Conservation (phyloP, 1,284 basidiomycete species). For the Hymenochaete sp. region DNA sequence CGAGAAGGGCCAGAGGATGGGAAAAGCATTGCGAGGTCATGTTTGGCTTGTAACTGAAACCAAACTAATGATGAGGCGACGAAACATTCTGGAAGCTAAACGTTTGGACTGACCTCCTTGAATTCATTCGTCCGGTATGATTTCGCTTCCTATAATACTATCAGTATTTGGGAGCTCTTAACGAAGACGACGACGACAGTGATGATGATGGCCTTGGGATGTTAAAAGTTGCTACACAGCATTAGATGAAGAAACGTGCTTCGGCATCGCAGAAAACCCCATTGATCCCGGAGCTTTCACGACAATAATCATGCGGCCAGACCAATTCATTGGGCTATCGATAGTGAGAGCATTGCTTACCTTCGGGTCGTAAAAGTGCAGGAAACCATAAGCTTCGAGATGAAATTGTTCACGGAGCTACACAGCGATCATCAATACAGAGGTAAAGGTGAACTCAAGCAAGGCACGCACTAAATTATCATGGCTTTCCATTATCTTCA, state of each 20-base stretch:
- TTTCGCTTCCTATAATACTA: constrained; percentile 5
- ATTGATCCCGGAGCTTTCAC: too few species aligned
- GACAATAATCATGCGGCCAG: constrained; percentile 4
- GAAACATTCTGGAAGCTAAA: constrained; percentile 1
- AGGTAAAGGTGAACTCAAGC: background rate
- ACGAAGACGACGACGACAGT: too few species aligned
- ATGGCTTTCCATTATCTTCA: constrained; percentile 55
- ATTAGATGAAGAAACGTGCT: too few species aligned
- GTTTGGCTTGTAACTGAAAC: constrained; percentile 51
- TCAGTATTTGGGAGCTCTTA: constrained; percentile 37
- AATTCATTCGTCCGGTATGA: constrained; percentile 3
- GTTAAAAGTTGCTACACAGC: too few species aligned
- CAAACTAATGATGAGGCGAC: constrained; percentile 16
- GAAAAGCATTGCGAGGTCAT: constrained; percentile 51
- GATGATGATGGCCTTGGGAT: too few species aligned
- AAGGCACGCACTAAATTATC: constrained; percentile 57
- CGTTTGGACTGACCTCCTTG: constrained; percentile 5
- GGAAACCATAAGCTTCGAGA: constrained; percentile 66
- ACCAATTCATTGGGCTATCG: too few species aligned
- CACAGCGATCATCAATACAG: constrained; percentile 10
- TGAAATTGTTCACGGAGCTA: constrained; percentile 82
- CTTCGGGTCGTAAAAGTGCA: constrained; percentile 68
- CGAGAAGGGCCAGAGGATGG: constrained; percentile 43
- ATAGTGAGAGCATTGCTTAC: constrained; percentile 32
- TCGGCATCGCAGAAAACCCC: too few species aligned